Conservation (phyloP, 2,329 filamentous ascomycete genomes). For the Aureobasidium musti region DNA sequence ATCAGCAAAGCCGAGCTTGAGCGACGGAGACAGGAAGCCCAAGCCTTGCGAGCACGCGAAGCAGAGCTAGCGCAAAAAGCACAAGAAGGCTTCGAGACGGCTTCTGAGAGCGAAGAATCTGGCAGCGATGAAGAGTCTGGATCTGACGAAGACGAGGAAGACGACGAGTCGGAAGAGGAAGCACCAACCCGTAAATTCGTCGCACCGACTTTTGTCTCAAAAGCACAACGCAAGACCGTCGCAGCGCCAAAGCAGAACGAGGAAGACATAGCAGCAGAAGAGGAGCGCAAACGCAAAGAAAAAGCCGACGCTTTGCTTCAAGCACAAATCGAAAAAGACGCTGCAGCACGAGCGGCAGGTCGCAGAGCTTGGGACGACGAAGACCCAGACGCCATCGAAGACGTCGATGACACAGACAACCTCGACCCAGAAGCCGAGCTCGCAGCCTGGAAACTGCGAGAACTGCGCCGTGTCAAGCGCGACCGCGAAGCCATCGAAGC, state of each 20-base stretch:
- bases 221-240: slow-evolving; percentile 57
- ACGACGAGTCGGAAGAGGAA: slow-evolving; percentile 64
- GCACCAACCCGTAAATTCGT: slow-evolving; percentile 58
- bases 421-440: slow-evolving; percentile 84
- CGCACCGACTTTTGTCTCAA: slow-evolving; percentile 68
- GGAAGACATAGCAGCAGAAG: slow-evolving; percentile 49
- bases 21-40: slow-evolving; percentile 35
- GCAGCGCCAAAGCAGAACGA: slow-evolving; percentile 35
- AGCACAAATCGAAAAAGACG: slow-evolving; percentile 81
- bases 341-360: slow-evolving; percentile 70
- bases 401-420: slow-evolving; percentile 85
- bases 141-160: slow-evolving; percentile 42
- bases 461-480: slow-evolving; percentile 84
- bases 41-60: slow-evolving; percentile 35
- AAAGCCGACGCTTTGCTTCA: slow-evolving; percentile 79
- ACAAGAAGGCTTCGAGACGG: slow-evolving; percentile 64
- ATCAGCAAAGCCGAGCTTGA: slow-evolving; percentile 48
- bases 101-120: slow-evolving; percentile 47
- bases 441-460: slow-evolving; percentile 90
- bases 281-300: slow-evolving; percentile 63
- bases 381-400: slow-evolving; percentile 60
- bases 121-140: slow-evolving; percentile 39
- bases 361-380: slow-evolving; percentile 85
- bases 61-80: slow-evolving; percentile 45
- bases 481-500: slow-evolving; percentile 82